phyloP scores from a whole-genome alignment of 2,329 filamentous ascomycete genomes.

The Thermomyces lanuginosus region DNA sequence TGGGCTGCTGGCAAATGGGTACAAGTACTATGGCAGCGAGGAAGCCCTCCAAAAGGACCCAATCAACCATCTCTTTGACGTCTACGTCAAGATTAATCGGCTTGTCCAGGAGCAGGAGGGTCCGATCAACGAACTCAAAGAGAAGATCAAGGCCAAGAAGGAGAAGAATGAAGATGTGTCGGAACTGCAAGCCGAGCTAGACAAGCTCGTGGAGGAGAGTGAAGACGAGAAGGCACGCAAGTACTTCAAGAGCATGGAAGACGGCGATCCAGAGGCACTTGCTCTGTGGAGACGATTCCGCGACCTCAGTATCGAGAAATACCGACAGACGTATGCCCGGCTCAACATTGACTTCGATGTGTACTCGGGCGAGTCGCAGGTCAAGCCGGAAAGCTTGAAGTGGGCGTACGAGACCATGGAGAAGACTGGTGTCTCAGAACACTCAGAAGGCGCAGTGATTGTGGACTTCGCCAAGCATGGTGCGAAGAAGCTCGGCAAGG shows the following conservation, averaged over 20 bases:
- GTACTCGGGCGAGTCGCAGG: constrained; percentile 54
- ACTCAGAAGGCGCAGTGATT: constrained; percentile 49
- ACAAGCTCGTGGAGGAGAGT: constrained; percentile 34
- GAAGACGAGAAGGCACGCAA: constrained; percentile 45
- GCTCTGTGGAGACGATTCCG: constrained; percentile 48
- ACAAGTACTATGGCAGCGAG: constrained; percentile 45
- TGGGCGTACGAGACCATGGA: constrained; percentile 43
- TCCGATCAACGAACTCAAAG: constrained; percentile 38
- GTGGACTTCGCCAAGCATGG: constrained; percentile 55
- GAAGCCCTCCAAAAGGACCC: constrained; percentile 44
- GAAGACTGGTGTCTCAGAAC: constrained; percentile 44
- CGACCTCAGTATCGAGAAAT: constrained; percentile 47
- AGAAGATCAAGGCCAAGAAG: constrained; percentile 32
- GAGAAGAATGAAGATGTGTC: constrained; percentile 34
- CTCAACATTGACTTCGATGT: constrained; percentile 50
- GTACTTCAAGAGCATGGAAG: constrained; percentile 54
- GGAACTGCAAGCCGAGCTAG: constrained; percentile 33
- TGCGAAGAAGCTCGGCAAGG: constrained; percentile 50
- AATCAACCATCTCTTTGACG: constrained; percentile 49
- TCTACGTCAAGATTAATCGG: constrained; percentile 48
- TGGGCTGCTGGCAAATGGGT: constrained; percentile 46
- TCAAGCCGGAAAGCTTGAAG: constrained; percentile 46
- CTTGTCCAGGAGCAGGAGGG: constrained; percentile 41
- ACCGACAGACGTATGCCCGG: constrained; percentile 46
- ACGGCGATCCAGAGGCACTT: constrained; percentile 42